Evolutionary conservation across 2,329 filamentous ascomycete genomes (phyloP).

Genomic region (Arthrocladium fulminans): DNA sequence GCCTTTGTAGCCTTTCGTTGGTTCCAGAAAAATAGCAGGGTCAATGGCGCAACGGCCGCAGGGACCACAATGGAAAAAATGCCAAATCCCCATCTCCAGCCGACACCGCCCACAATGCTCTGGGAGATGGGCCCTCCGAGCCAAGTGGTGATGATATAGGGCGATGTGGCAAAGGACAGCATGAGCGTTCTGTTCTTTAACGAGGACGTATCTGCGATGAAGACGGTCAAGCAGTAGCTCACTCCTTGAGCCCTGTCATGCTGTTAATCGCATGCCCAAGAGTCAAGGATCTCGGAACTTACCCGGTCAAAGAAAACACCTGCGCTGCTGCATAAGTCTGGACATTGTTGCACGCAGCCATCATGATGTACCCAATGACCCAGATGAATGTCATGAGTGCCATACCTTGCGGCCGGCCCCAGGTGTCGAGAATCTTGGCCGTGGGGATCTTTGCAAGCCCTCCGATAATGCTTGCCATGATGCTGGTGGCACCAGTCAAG

Average conservation of each 20-base stretch:
- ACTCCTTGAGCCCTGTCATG: no score
- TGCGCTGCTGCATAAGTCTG: constrained; percentile 52
- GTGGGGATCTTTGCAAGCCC: no score
- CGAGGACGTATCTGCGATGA: constrained; percentile 28
- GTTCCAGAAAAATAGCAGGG: constrained; percentile 49
- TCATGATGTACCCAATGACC: constrained; percentile 45
- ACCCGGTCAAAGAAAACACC: constrained; percentile 37
- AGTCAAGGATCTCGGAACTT: no score
- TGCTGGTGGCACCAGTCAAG: no score
- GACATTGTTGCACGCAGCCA: constrained; percentile 51
- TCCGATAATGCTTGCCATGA: no score
- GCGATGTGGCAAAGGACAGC: constrained; percentile 24
- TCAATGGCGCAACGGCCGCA: constrained; percentile 9
- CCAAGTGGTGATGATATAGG: constrained; percentile 15
- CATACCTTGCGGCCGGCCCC: constrained; percentile 51
- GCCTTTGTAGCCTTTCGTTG: constrained; percentile 50
- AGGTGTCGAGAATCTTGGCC: constrained; percentile 49
- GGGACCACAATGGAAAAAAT: constrained; percentile 19
- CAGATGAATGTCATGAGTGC: constrained; percentile 35
- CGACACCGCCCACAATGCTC: constrained; percentile 13
- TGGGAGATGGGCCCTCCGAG: constrained; percentile 14
- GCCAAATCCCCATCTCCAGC: constrained; percentile 22
- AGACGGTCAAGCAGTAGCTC: constrained; percentile 22
- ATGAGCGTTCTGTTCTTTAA: constrained; percentile 15
- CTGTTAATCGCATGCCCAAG: no score